Conservation (phyloP, 495 filamentous ascomycete species). For the Podospora tetraspora region DNA sequence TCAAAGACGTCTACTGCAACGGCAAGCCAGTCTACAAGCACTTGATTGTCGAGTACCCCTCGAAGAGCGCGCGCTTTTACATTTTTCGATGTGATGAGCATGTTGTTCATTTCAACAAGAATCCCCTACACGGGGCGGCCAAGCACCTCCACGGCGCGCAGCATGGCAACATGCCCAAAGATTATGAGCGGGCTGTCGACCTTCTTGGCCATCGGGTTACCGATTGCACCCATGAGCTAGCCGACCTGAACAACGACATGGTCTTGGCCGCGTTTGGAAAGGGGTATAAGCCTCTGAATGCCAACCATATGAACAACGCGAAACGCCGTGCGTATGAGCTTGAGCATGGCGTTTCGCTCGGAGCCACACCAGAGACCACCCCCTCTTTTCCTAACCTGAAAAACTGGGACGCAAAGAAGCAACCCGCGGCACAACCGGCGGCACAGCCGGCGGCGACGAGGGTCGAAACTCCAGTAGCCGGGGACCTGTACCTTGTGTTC, state of each 20-base stretch:
- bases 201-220: slow-evolving; percentile 34
- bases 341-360: neutral
- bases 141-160: slow-evolving; percentile 36
- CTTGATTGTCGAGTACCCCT: slow-evolving; percentile 38
- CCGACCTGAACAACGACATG: slow-evolving; percentile 31
- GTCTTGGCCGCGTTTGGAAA: slow-evolving; percentile 25
- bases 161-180: slow-evolving; percentile 34
- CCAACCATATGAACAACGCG: slow-evolving; percentile 23
- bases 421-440: neutral
- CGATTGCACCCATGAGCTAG: slow-evolving; percentile 27
- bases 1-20: slow-evolving; percentile 37
- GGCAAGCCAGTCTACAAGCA: slow-evolving; percentile 36
- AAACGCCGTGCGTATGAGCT: slow-evolving; percentile 1
- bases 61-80: slow-evolving; percentile 26
- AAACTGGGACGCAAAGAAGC: neutral
- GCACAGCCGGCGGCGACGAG: neutral
- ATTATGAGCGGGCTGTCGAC: slow-evolving; percentile 26
- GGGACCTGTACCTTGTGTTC: slow-evolving; percentile 33
- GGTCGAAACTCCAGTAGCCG: slow-evolving; percentile 16
- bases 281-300: slow-evolving; percentile 32
- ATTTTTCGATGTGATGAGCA: slow-evolving; percentile 44
- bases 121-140: slow-evolving; percentile 37
- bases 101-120: slow-evolving; percentile 36
- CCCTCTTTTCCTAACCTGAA: neutral
- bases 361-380: neutral